Base-by-base conservation (phyloP, 192 early-diverging fungal species). In the Backusella mclennaniae region DNA sequence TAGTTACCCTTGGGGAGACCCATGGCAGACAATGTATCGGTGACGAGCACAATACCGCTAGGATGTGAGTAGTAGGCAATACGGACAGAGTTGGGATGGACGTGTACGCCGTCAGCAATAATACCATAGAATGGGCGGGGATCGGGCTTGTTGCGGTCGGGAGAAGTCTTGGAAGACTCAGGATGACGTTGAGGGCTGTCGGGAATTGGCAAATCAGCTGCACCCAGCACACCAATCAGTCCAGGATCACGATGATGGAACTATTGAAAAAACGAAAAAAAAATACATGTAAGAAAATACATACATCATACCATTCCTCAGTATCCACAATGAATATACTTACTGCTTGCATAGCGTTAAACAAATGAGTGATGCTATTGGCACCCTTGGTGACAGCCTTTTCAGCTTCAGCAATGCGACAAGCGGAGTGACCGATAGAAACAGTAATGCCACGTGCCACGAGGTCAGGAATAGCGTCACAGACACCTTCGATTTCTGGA, bases 231-330 rank as follows among this genome's bases (percentile, higher is more conserved):
- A 35, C 93, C 93, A 72, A 95, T 89, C 53, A 93, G 81, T 53
- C 93, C 94, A 6, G 94, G 94, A 78, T 95, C 93, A 66, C 94
- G 89, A 83, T 95, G 94, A 80, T 95, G 94, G 82, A 95, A 95
- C 74, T 91, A 74, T 41, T 39, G 17, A 26, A 59, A 56, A 56
- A 52, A 52, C 19, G 21, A 3, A 53, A 63, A 26, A 59, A 14
- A 6, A 26, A 49, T 66, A 9, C 0, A 31, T n/a, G 19, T 41
- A 7, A 35, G 69, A 15, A 36, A 29, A 17, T 11, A 39, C 11
- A 39, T 11, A 66, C 52, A 2, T 4, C 38, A 35, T 35, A 49
- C 19, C 46, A 66, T 11, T 33, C 3, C 1, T 9, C 59, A 11
- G 46, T 19, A 49, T 49, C 4, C 19, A 49, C 19, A 49, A 19